Conservation (phyloP, 192 early-diverging fungal species). For the Coemansia sp. region DNA sequence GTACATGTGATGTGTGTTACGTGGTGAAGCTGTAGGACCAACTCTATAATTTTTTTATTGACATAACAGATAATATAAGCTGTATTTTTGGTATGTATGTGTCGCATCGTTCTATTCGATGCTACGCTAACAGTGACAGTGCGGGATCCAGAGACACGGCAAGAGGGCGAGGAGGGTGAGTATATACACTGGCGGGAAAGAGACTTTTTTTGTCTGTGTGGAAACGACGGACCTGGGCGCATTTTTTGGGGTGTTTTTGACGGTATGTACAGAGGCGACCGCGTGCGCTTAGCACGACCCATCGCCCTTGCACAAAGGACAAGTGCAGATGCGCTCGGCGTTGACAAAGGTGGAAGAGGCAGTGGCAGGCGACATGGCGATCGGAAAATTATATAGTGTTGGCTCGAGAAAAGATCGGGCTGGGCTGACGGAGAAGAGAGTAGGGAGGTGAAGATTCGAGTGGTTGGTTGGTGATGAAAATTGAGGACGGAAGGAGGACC, state of each 20-base stretch:
- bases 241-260: neutral
- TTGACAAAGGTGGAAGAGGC: neutral
- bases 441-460: neutral
- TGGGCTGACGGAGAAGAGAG: neutral
- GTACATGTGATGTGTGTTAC: neutral
- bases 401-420: neutral
- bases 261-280: conserved; percentile 13
- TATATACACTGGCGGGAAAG: conserved; percentile 5
- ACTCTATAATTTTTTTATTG: neutral
- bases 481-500: neutral
- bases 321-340: conserved; percentile 37
- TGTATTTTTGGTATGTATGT: neutral
- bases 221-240: conserved; percentile 1
- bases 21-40: too few relatives aligned
- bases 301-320: conserved; percentile 28
- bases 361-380: neutral
- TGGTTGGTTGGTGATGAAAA: neutral
- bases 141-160: neutral
- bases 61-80: neutral
- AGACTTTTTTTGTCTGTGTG: neutral
- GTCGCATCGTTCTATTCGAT: neutral
- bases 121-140: neutral
- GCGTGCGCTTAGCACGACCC: conserved; percentile 9
- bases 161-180: neutral
- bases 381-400: neutral